Evolutionary conservation across 371 early-diverging fungal species (phyloP), one percentile per base, ranked within the genome.

Genomic region (Entomophthora muscae): DNA sequence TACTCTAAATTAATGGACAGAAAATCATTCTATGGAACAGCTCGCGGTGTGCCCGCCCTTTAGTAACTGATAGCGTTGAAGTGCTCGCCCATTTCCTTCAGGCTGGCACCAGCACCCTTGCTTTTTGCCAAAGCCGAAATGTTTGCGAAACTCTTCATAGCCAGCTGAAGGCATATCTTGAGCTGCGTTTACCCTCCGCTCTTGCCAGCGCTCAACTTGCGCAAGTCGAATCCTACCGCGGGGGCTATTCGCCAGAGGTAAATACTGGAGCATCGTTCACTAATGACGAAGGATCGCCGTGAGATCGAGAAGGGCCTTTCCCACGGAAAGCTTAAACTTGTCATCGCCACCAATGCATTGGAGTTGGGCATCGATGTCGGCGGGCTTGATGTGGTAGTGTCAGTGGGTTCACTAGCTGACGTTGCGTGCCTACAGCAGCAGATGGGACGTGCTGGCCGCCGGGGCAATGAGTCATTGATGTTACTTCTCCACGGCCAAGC

Each of bases 321-420:
- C 64, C 42, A 63, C 17, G 82, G 82, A 7, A 68, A 75, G 13
- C 58, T 82, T 2, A 60, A 73, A 22, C 70, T 73, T 23, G 79
- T 86, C 2, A 73, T 86, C 1, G 75, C 84, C 1, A 86, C 87
- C 3, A 83, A 75, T 55, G 87, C 87, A 0, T 69, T 86, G 30
- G 87, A 86, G 63, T 65, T 86, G 21, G 87, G 87, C 13, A 75
- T 86, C 3, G 84, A 86, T 68, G 79, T 86, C 57, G 87, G 87
- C 1, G 60, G 69, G 12, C 66, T 81, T 27, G 80, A 76, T 73
- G 28, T 55, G 22, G 56, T 55, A 26, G 28, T 55, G 28, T 24
- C 24, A 12, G 28, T 55, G 28, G 56, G 24, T 13, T 7, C 22
- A 13, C 22, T 24, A 22, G 22, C 28, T n/a, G 28, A 55, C 3